phyloP scores from a whole-genome alignment of 2,329 filamentous ascomycete species.

The Colletotrichum acutatum region DNA sequence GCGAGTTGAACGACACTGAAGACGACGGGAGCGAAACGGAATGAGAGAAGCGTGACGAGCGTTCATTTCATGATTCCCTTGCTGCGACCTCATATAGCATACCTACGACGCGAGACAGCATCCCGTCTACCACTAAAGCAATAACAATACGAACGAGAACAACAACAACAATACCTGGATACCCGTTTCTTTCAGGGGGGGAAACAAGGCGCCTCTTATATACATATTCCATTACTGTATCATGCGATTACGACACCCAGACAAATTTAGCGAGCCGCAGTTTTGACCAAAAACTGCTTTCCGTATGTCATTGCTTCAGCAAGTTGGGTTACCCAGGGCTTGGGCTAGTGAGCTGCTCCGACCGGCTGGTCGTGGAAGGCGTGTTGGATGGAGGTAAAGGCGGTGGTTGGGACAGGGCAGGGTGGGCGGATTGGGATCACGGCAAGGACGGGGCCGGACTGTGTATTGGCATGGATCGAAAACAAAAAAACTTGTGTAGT shows the following conservation, averaged over 20 bases:
- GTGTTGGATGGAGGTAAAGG: not conserved
- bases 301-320: conserved; percentile 13
- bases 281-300: conserved; percentile 5
- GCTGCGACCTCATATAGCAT: conserved; percentile 33
- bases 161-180: conserved; percentile 31
- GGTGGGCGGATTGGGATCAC: not conserved
- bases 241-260: conserved; percentile 30
- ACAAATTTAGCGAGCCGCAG: conserved; percentile 17
- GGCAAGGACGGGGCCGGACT: not conserved
- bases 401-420: not conserved
- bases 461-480: not conserved
- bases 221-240: conserved; percentile 31
- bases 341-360: not conserved
- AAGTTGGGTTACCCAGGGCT: not conserved
- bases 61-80: conserved; percentile 33
- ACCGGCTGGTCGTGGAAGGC: not conserved
- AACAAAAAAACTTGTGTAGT: not conserved
- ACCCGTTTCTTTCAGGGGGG: conserved; percentile 29
- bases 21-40: conserved; percentile 47
- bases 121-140: conserved; percentile 17
- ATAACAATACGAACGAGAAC: conserved; percentile 14
- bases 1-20: conserved; percentile 50
- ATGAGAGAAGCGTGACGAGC: conserved; percentile 38
- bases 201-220: conserved; percentile 30
- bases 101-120: conserved; percentile 33